phyloP scores from a whole-genome alignment of 164 flowering plant species.

The Malania oleifera region DNA sequence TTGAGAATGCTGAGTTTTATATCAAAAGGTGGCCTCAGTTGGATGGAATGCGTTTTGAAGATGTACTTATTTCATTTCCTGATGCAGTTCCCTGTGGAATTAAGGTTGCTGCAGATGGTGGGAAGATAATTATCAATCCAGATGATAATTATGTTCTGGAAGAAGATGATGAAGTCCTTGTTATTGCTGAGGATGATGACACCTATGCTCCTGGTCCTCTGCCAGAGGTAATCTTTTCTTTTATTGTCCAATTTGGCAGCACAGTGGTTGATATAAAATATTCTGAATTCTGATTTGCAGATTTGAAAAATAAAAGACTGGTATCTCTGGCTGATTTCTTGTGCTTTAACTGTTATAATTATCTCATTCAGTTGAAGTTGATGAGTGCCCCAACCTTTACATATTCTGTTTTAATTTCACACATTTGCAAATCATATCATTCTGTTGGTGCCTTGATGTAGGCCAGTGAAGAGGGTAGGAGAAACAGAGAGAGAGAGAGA shows the following conservation, averaged over 20 bases:
- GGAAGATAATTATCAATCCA: conserved; percentile 79
- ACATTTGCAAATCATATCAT: too few relatives aligned
- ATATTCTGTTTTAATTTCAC: too few relatives aligned
- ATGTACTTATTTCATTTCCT: conserved; percentile 80
- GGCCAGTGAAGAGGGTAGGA: too few relatives aligned
- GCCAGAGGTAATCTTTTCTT: conserved; percentile 54
- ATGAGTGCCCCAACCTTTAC: too few relatives aligned
- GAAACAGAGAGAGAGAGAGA: too few relatives aligned
- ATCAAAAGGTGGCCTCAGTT: conserved; percentile 89
- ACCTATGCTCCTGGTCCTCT: conserved; percentile 69
- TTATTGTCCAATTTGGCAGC: neutral
- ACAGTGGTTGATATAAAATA: too few relatives aligned
- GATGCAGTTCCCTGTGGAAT: conserved; percentile 95
- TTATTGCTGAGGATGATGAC: conserved; percentile 94
- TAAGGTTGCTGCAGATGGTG: conserved; percentile 75
- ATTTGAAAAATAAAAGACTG: too few relatives aligned
- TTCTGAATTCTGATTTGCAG: too few relatives aligned
- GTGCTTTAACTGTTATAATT: too few relatives aligned
- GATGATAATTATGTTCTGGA: conserved; percentile 65
- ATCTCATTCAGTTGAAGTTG: too few relatives aligned
- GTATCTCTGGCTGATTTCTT: too few relatives aligned
- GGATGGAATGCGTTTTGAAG: conserved; percentile 63
- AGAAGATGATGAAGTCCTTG: conserved; percentile 87
- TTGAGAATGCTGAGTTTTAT: conserved; percentile 96
- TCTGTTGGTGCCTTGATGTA: too few relatives aligned